Conservation (phyloP, 768 basidiomycete genomes). For the Rhodotorula paludigena region DNA sequence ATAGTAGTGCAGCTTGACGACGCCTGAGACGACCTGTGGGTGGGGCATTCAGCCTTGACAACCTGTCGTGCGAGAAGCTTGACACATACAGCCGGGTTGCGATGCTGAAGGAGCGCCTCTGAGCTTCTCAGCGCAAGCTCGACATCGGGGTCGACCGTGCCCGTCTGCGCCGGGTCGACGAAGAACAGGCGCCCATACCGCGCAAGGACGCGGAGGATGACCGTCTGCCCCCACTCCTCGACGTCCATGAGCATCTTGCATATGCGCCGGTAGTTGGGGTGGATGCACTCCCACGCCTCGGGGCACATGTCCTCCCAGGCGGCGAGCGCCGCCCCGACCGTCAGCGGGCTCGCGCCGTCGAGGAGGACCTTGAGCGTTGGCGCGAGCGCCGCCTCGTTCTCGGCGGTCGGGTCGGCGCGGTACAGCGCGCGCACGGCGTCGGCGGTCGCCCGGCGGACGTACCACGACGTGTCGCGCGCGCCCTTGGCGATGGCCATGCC, state of each 20-base stretch:
- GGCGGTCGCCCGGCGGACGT: constrained; percentile 88
- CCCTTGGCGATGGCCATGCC: constrained; percentile 87
- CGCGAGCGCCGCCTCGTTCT: constrained; percentile 61
- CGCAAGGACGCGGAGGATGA: constrained; percentile 67
- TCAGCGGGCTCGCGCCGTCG: constrained; percentile 73
- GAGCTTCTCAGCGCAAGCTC: constrained; percentile 65
- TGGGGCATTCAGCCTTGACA: not conserved
- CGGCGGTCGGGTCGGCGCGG: constrained; percentile 59
- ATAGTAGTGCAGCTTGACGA: constrained; percentile 68
- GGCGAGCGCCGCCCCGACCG: constrained; percentile 75
- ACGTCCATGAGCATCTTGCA: constrained; percentile 80
- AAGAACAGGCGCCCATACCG: constrained; percentile 65
- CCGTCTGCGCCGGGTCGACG: constrained; percentile 27
- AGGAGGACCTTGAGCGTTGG: constrained; percentile 49
- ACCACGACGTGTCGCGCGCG: constrained; percentile 83
- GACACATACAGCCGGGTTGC: constrained; percentile 72
- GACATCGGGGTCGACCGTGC: constrained; percentile 62
- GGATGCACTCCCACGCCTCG: constrained; percentile 71
- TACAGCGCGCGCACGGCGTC: constrained; percentile 59
- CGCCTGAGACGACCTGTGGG: constrained; percentile 71
- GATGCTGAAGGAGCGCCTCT: constrained; percentile 74
- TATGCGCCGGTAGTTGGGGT: constrained; percentile 77
- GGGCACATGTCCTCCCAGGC: constrained; percentile 87
- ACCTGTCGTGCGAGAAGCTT: too few species aligned
- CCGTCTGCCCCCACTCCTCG: constrained; percentile 94